Percentiles rank a stretch among this genome's conserved stretches.
Evolutionary conservation across 108 stramenopile species (phyloP).

Genomic region (Nitzschia sp.): DNA sequence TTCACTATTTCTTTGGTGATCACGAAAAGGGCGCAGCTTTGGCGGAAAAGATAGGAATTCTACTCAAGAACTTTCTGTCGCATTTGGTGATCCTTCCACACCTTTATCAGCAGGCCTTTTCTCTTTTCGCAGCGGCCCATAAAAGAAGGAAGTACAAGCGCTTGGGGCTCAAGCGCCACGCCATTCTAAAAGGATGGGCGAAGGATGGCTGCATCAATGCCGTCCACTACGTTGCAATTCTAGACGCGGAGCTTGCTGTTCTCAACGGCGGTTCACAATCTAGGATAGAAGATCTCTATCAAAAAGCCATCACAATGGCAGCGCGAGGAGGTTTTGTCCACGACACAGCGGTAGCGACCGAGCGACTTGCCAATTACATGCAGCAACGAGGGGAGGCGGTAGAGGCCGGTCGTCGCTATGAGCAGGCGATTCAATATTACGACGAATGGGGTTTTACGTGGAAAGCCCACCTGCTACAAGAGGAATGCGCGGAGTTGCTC

Average conservation of each 20-base stretch:
- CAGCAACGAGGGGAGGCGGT: neutral
- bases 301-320: conserved; percentile 11
- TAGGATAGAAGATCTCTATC: neutral
- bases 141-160: neutral
- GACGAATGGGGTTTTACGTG: conserved; percentile 11
- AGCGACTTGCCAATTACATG: conserved; percentile 18
- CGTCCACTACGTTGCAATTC: conserved; percentile 6
- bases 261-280: neutral
- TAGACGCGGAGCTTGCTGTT: conserved; percentile 17
- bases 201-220: conserved; percentile 7
- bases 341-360: conserved; percentile 22
- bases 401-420: neutral
- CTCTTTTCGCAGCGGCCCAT: neutral
- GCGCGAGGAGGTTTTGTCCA: conserved; percentile 19
- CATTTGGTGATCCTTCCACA: neutral
- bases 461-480: neutral
- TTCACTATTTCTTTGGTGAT: neutral
- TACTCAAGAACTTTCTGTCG: neutral
- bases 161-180: conserved; percentile 2
- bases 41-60: neutral
- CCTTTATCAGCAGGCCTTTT: conserved; percentile 1
- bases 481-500: neutral
- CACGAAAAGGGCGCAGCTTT: neutral
- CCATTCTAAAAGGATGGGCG: conserved; percentile 1
- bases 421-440: conserved; percentile 16